Conservation (phyloP, 768 basidiomycete genomes). For the Lactarius akahatsu region DNA sequence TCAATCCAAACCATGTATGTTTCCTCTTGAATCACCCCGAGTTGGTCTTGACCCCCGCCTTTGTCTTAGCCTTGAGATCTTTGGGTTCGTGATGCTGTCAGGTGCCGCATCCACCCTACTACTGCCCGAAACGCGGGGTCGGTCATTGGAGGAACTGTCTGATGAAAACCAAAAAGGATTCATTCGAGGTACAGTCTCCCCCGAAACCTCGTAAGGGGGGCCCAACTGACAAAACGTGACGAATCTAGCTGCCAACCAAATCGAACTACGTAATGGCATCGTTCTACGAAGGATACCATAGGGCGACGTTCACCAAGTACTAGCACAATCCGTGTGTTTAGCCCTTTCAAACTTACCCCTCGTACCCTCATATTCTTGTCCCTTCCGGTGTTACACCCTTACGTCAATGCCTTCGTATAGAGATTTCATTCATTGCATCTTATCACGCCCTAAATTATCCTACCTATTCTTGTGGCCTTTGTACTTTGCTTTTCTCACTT, state of each 20-base stretch:
- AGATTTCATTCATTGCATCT: neutral
- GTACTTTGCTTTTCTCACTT: neutral
- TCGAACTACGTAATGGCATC: constrained; percentile 27
- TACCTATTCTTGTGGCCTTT: neutral
- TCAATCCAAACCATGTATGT: constrained; percentile 40
- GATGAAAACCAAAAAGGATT: constrained; percentile 40
- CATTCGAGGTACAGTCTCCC: constrained; percentile 27
- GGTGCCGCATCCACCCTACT: constrained; percentile 44
- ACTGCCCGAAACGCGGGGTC: constrained; percentile 44
- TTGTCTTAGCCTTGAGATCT: constrained; percentile 41
- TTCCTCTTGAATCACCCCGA: constrained; percentile 14
- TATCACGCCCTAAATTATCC: neutral
- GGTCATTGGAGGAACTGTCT: constrained; percentile 39
- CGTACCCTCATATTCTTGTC: neutral
- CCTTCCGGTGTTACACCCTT: neutral
- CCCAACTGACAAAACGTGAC: neutral
- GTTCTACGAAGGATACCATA: constrained; percentile 19
- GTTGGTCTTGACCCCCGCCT: neutral
- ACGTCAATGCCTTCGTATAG: neutral
- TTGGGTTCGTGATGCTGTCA: constrained; percentile 49
- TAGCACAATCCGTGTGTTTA: neutral
- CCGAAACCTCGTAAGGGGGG: neutral
- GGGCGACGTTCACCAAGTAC: neutral
- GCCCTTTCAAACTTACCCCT: neutral
- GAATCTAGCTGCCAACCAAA: constrained; percentile 16